Conservation (phyloP, 1,139 yeast species). For the Lodderomyces metapsilosis region DNA sequence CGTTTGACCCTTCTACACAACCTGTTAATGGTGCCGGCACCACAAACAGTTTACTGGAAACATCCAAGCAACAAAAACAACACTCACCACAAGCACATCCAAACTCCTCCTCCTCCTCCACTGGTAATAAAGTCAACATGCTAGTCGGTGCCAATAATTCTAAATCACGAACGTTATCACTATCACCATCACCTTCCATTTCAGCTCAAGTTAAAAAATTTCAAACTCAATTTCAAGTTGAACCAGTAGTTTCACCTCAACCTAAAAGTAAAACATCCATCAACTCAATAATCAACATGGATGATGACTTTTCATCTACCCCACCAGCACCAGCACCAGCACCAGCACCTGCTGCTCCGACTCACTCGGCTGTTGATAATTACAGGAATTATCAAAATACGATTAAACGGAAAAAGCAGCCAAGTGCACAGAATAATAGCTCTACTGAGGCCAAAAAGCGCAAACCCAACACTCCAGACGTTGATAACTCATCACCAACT, state of each 20-base stretch:
- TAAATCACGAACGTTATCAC: slow-evolving; percentile 13
- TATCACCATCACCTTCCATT: slow-evolving; percentile 15
- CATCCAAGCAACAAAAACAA: neutral
- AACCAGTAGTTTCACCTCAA: slow-evolving; percentile 10
- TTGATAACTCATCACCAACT: slow-evolving; percentile 14
- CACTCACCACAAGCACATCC: too few relatives aligned
- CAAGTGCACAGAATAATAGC: neutral
- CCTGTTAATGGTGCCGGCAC: slow-evolving; percentile 3
- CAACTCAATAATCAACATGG: slow-evolving; percentile 36
- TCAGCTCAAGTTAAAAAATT: slow-evolving; percentile 30
- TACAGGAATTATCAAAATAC: too few relatives aligned
- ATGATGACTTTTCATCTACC: slow-evolving; percentile 21
- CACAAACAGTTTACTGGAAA: neutral
- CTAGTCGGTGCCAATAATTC: slow-evolving; percentile 2
- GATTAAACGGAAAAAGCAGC: slow-evolving; percentile 17
- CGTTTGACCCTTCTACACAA: slow-evolving; percentile 17
- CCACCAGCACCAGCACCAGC: slow-evolving; percentile 12
- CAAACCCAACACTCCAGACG: slow-evolving; percentile 10
- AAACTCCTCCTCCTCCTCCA: slow-evolving; percentile 5
- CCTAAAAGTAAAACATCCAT: slow-evolving; percentile 32
- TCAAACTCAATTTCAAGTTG: slow-evolving; percentile 30
- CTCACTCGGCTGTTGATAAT: too few relatives aligned
- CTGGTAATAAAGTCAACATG: slow-evolving; percentile 9
- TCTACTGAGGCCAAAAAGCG: slow-evolving; percentile 8
- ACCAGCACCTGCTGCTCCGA: too few relatives aligned